A percentile compares a stretch with the other conserved stretches of the same genome.
These are phyloP conservation scores for Curvularia sp. DNA, from an alignment of 2,329 filamentous ascomycete genomes.

Conservation along the genomic window DNA sequence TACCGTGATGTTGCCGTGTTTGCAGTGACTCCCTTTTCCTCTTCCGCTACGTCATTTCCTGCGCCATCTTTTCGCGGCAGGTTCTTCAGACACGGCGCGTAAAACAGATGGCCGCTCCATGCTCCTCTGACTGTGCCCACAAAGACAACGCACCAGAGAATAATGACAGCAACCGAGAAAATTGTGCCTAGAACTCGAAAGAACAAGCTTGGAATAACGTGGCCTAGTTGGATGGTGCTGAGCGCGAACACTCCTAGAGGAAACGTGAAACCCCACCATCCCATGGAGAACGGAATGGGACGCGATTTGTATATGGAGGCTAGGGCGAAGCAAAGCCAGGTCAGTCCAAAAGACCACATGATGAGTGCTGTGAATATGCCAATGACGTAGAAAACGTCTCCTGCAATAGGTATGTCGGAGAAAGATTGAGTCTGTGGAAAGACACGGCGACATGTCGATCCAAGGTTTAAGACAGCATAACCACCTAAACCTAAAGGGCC, in stretches of 20 bases:
- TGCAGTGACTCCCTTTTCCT: slow-evolving; percentile 22
- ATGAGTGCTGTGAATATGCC: slow-evolving; percentile 62
- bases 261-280: slow-evolving; percentile 69
- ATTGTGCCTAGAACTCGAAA: slow-evolving; percentile 66
- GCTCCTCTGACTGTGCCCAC: slow-evolving; percentile 59
- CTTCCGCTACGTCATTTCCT: slow-evolving; percentile 23
- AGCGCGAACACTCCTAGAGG: slow-evolving; percentile 65
- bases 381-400: slow-evolving; percentile 62
- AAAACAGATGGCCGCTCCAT: slow-evolving; percentile 59
- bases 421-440: slow-evolving; percentile 53
- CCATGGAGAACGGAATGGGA: slow-evolving; percentile 67
- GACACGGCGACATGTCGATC: slow-evolving; percentile 53
- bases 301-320: slow-evolving; percentile 55
- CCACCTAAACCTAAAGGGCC: slow-evolving; percentile 72
- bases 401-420: slow-evolving; percentile 51
- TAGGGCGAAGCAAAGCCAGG: slow-evolving; percentile 64
- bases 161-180: slow-evolving; percentile 59
- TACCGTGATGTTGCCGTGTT: not conserved
- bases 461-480: slow-evolving; percentile 64
- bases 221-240: slow-evolving; percentile 57
- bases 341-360: slow-evolving; percentile 64
- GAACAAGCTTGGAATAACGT: slow-evolving; percentile 62
- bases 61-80: slow-evolving; percentile 33
- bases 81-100: slow-evolving; percentile 61
- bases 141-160: slow-evolving; percentile 65